Conservation (phyloP, 129 eudicot species). For the Chrysanthemum seticuspe region DNA sequence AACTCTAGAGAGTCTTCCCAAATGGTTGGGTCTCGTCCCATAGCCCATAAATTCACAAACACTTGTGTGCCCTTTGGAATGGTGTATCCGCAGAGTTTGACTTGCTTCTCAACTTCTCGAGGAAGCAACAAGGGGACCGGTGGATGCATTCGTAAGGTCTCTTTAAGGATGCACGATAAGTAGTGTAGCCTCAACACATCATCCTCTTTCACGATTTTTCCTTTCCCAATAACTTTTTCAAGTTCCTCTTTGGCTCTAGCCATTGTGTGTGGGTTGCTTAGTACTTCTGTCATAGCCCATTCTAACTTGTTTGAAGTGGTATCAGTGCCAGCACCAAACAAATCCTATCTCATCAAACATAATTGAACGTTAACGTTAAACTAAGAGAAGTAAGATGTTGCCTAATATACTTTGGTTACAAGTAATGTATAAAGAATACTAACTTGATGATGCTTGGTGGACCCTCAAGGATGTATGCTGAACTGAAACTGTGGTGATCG, state of each 20-base stretch:
- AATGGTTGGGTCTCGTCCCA: conserved; percentile 24
- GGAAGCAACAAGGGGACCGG: conserved; percentile 33
- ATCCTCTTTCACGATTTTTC: conserved; percentile 24
- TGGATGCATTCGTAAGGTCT: conserved; percentile 43
- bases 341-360: conserved; percentile 30
- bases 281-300: conserved; percentile 68
- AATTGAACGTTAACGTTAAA: not conserved
- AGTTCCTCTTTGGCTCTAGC: conserved; percentile 56
- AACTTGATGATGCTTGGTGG: too few relatives aligned
- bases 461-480: too few relatives aligned
- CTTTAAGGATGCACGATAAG: conserved; percentile 40
- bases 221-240: conserved; percentile 50
- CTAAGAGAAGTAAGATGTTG: too few relatives aligned
- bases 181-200: conserved; percentile 31
- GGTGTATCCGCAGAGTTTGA: conserved; percentile 21
- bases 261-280: conserved; percentile 36
- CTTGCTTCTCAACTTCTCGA: conserved; percentile 20
- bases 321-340: conserved; percentile 66
- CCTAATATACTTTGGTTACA: too few relatives aligned
- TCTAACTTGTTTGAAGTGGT: conserved; percentile 63
- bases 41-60: conserved; percentile 38
- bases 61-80: conserved; percentile 31
- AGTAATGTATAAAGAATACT: too few relatives aligned
- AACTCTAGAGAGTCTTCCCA: conserved; percentile 26
- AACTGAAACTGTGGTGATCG: too few relatives aligned